These are phyloP conservation scores for Quercus gilva DNA, from an alignment of 306 rosid species.

Conservation along the genomic window DNA sequence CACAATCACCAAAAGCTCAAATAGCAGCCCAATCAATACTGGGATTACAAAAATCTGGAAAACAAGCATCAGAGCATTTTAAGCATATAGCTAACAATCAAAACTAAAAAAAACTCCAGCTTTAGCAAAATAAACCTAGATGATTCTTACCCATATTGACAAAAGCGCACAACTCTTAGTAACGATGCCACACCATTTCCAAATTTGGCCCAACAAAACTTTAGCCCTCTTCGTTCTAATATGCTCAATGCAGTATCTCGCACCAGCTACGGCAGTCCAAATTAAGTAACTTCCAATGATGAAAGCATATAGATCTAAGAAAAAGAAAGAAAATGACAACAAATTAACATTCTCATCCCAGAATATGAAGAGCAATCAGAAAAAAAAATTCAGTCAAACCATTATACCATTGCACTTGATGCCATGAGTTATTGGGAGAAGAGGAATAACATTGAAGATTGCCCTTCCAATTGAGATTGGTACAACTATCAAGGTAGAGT, in stretches of 20 bases:
- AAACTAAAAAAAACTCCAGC: not conserved
- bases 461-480: conserved; percentile 88
- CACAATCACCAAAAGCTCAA: conserved; percentile 98
- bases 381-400: conserved; percentile 14
- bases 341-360: conserved; percentile 9
- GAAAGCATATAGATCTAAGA: conserved; percentile 86
- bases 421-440: conserved; percentile 95
- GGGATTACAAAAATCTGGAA: conserved; percentile 92
- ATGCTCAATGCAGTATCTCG: conserved; percentile 82
- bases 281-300: conserved; percentile 92
- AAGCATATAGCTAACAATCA: not conserved
- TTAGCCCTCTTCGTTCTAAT: conserved; percentile 62
- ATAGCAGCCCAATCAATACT: conserved; percentile 87
- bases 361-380: conserved; percentile 1
- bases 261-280: conserved; percentile 96
- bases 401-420: conserved; percentile 89
- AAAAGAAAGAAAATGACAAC: conserved; percentile 16
- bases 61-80: conserved; percentile 19
- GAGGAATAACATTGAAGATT: conserved; percentile 85
- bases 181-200: conserved; percentile 90
- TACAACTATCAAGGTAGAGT: conserved; percentile 88
- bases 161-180: conserved; percentile 88
- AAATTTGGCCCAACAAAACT: conserved; percentile 63
- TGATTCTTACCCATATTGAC: conserved; percentile 84
- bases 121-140: conserved; percentile 1